Evolutionary conservation across 2,329 filamentous ascomycete species (phyloP).

Genomic region (Microcyclospora tardicrescens): DNA sequence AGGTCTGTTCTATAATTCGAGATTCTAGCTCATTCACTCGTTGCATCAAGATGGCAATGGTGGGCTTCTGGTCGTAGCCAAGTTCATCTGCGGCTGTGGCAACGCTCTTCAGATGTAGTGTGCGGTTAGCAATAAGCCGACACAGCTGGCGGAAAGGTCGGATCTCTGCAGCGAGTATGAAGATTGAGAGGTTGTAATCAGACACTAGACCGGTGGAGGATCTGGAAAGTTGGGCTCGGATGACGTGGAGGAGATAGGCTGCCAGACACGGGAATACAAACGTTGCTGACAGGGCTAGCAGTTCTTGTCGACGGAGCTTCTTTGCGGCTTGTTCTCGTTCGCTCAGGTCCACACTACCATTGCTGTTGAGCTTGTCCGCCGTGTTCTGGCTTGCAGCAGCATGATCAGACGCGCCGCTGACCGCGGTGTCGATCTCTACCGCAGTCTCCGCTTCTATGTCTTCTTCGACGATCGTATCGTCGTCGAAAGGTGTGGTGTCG

Average conservation of each 20-base stretch:
- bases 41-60: conserved; percentile 14
- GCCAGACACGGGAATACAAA: conserved; percentile 66
- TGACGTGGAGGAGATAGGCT: conserved; percentile 71
- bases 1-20: conserved; percentile 14
- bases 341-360: conserved; percentile 4
- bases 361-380: conserved; percentile 3
- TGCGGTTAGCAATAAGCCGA: conserved; percentile 65
- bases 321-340: conserved; percentile 29
- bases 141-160: conserved; percentile 71
- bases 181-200: conserved; percentile 85
- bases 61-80: conserved; percentile 1
- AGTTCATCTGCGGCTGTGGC: conserved; percentile 31
- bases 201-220: conserved; percentile 80
- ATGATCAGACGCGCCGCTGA: conserved; percentile 1
- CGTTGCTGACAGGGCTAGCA: conserved; percentile 61
- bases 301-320: conserved; percentile 63
- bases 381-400: conserved; percentile 2
- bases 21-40: conserved; percentile 21
- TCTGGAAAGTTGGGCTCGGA: conserved; percentile 66
- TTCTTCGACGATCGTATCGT: conserved; percentile 5
- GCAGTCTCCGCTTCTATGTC: conserved; percentile 12
- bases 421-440: too few species aligned
- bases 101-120: conserved; percentile 66
- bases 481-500: conserved; percentile 7
- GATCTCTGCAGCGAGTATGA: conserved; percentile 74